Percentiles rank a stretch among this genome's conserved stretches.
Evolutionary conservation across 805 yeast species (phyloP).

Genomic region (Kluyveromyces aestuarii): DNA sequence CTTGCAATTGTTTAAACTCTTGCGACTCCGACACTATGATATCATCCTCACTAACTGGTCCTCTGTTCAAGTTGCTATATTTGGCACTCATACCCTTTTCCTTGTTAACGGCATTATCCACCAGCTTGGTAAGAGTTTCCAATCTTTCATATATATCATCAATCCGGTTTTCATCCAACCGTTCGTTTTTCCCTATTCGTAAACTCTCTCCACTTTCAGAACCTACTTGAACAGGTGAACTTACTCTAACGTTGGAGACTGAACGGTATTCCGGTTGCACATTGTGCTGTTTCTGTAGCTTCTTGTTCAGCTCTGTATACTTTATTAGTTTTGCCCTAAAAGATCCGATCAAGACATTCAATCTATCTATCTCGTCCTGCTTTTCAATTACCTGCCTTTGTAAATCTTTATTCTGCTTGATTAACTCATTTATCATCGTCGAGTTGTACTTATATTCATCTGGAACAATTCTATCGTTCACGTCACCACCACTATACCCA

Average conservation of each 20-base stretch:
- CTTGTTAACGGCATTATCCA: conserved; percentile 1
- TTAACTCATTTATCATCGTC: conserved; percentile 31
- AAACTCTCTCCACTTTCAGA: neutral
- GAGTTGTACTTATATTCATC: conserved; percentile 30
- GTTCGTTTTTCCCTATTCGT: neutral
- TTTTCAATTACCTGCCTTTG: conserved; percentile 25
- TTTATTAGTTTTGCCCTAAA: conserved; percentile 29
- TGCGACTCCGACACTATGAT: conserved; percentile 27
- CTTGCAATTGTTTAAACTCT: conserved; percentile 28
- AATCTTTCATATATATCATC: conserved; percentile 12
- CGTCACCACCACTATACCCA: neutral
- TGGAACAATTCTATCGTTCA: conserved; percentile 20
- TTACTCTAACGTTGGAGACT: neutral
- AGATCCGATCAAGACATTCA: conserved; percentile 26
- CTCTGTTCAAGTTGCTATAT: neutral
- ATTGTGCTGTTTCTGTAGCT: conserved; percentile 8
- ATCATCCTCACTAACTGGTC: conserved; percentile 22
- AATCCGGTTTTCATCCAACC: conserved; percentile 11
- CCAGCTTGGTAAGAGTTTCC: conserved; percentile 12
- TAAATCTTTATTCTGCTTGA: conserved; percentile 30
- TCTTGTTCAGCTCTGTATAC: conserved; percentile 27
- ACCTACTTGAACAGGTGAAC: neutral
- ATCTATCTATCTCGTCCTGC: conserved; percentile 23
- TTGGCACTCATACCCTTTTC: neutral
- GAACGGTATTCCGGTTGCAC: neutral